phyloP scores from a whole-genome alignment of 129 eudicot species.

The Solidago caesia region DNA sequence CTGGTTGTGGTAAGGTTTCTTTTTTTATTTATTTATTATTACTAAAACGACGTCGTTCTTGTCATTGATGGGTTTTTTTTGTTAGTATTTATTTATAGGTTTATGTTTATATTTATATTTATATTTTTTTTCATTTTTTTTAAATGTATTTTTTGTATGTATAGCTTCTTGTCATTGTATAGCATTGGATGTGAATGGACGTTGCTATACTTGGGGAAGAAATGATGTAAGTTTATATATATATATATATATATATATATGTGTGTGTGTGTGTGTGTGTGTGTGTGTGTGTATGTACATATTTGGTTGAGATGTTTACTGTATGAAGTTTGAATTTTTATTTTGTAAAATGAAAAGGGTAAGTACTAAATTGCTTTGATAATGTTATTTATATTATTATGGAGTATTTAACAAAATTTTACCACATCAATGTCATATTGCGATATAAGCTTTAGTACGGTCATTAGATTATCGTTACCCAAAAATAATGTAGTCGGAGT shows the following conservation, averaged over 20 bases:
- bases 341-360: not conserved
- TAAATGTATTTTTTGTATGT: not conserved
- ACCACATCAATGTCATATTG: no score
- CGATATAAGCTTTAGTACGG: no score
- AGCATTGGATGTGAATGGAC: constrained; percentile 91
- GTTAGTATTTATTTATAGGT: not conserved
- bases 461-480: no score
- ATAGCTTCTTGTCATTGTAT: constrained; percentile 90
- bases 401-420: no score
- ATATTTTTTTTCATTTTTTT: not conserved
- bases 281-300: not conserved
- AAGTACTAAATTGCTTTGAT: not conserved
- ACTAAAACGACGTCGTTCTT: not conserved
- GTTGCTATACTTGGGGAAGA: constrained; percentile 95
- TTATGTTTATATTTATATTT: no score
- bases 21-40: not conserved
- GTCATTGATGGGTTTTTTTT: not conserved
- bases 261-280: not conserved
- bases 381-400: not conserved
- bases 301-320: not conserved
- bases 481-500: no score
- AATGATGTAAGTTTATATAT: constrained; percentile 56
- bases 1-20: constrained; percentile 74
- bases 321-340: not conserved
- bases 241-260: not conserved